phyloP scores from a whole-genome alignment of 495 filamentous ascomycete genomes.

The Stereocaulon alpinum region DNA sequence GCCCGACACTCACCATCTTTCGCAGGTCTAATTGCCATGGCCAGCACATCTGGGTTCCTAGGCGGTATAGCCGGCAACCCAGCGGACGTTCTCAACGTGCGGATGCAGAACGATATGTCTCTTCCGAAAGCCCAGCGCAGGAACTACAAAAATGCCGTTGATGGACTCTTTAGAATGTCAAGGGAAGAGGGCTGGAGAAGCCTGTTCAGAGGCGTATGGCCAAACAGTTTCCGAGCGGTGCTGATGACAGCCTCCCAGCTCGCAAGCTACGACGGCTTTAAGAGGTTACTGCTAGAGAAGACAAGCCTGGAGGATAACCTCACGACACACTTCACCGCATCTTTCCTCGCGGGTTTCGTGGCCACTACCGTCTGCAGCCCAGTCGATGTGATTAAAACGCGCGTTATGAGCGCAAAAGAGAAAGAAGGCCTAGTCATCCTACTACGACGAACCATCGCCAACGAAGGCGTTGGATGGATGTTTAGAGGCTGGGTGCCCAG shows the following conservation, averaged over 20 bases:
- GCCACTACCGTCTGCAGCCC: constrained; percentile 93
- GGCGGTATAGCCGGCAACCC: constrained; percentile 88
- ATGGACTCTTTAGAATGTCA: constrained; percentile 77
- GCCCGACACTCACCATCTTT: constrained; percentile 42
- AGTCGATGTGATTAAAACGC: constrained; percentile 94
- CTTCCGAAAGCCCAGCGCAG: constrained; percentile 62
- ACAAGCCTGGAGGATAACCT: constrained; percentile 66
- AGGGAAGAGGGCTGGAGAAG: constrained; percentile 61
- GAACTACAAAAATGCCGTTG: constrained; percentile 81
- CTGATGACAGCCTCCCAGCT: constrained; percentile 91
- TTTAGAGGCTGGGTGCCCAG: constrained; percentile 97
- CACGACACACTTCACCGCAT: constrained; percentile 76
- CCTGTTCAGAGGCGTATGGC: constrained; percentile 83
- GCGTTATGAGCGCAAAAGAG: constrained; percentile 69
- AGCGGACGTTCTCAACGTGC: constrained; percentile 92
- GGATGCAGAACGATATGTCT: constrained; percentile 93
- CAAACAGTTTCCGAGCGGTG: constrained; percentile 79
- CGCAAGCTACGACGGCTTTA: constrained; percentile 87
- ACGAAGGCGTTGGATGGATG: constrained; percentile 80
- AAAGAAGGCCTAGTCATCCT: constrained; percentile 49
- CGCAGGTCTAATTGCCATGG: constrained; percentile 64
- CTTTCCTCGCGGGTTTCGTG: constrained; percentile 79
- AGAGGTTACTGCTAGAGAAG: constrained; percentile 54
- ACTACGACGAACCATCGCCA: constrained; percentile 56
- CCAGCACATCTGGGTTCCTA: constrained; percentile 72